Evolutionary conservation across 2,329 filamentous ascomycete genomes (phyloP).

Genomic region (Fusarium miscanthi): DNA sequence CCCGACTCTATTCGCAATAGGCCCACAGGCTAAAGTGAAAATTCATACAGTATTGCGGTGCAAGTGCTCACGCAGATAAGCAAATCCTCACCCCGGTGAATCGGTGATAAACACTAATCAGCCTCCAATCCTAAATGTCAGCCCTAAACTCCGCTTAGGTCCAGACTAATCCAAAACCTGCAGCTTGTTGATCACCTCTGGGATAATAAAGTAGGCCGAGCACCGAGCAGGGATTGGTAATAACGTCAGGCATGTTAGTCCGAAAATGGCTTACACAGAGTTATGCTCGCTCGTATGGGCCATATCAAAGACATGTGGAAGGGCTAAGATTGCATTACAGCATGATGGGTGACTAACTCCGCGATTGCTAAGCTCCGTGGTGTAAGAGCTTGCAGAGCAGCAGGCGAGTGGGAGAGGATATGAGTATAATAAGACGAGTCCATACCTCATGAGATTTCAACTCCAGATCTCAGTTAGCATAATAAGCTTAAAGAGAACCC

Average conservation of each 20-base stretch:
- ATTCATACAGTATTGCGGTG: neutral
- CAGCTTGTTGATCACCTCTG: neutral
- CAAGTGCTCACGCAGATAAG: neutral
- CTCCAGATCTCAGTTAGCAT: neutral
- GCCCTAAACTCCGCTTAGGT: slow-evolving; percentile 41
- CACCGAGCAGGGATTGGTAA: slow-evolving; percentile 42
- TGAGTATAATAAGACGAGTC: slow-evolving; percentile 39
- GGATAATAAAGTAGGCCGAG: slow-evolving; percentile 18
- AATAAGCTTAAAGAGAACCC: slow-evolving; percentile 16
- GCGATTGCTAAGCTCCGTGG: slow-evolving; percentile 25
- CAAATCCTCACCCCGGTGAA: slow-evolving; percentile 20
- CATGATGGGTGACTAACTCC: slow-evolving; percentile 6
- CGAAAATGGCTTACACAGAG: slow-evolving; percentile 26
- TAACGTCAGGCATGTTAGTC: slow-evolving; percentile 24
- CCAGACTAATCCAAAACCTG: slow-evolving; percentile 21
- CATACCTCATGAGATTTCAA: neutral
- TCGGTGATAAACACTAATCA: slow-evolving; percentile 42
- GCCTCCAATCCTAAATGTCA: slow-evolving; percentile 22
- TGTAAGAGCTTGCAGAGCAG: neutral
- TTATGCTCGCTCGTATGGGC: neutral
- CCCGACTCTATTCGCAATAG: neutral
- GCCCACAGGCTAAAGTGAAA: neutral
- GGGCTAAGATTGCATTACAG: neutral
- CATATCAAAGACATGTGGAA: neutral
- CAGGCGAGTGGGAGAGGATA: neutral